Evolutionary conservation across 75 land plant species (phyloP).

Genomic region (Cupressus sempervirens): DNA sequence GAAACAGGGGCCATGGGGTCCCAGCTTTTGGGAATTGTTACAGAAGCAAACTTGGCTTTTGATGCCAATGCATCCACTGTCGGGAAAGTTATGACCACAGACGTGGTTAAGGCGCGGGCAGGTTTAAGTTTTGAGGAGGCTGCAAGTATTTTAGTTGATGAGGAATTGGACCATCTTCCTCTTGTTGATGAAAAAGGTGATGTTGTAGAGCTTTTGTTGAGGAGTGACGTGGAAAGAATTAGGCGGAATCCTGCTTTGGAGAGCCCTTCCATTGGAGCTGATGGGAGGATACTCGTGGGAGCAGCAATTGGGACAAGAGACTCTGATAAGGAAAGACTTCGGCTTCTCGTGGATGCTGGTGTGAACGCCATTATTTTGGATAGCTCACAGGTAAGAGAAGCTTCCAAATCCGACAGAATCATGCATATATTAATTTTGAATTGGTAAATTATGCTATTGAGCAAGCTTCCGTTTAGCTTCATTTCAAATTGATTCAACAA

Average conservation of each 20-base stretch:
- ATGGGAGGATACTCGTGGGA: slow-evolving; percentile 82
- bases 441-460: neutral
- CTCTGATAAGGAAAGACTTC: slow-evolving; percentile 68
- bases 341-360: slow-evolving; percentile 82
- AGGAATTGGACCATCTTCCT: slow-evolving; percentile 45
- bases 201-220: slow-evolving; percentile 49
- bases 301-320: slow-evolving; percentile 95
- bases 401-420: neutral
- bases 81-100: slow-evolving; percentile 52
- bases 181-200: slow-evolving; percentile 40
- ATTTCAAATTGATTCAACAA: neutral
- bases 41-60: slow-evolving; percentile 39
- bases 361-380: slow-evolving; percentile 77
- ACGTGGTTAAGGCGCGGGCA: slow-evolving; percentile 33
- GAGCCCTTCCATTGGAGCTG: slow-evolving; percentile 60
- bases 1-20: slow-evolving; percentile 50
- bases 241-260: slow-evolving; percentile 40
- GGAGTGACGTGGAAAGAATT: slow-evolving; percentile 41
- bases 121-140: slow-evolving; percentile 49
- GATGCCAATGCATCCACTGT: slow-evolving; percentile 27
- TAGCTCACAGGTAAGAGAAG: slow-evolving; percentile 44
- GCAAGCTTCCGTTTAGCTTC: neutral
- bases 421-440: neutral
- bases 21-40: slow-evolving; percentile 61
- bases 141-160: slow-evolving; percentile 36